phyloP scores from a whole-genome alignment of 805 yeast genomes.

The Barnettozyma sucrosica region DNA sequence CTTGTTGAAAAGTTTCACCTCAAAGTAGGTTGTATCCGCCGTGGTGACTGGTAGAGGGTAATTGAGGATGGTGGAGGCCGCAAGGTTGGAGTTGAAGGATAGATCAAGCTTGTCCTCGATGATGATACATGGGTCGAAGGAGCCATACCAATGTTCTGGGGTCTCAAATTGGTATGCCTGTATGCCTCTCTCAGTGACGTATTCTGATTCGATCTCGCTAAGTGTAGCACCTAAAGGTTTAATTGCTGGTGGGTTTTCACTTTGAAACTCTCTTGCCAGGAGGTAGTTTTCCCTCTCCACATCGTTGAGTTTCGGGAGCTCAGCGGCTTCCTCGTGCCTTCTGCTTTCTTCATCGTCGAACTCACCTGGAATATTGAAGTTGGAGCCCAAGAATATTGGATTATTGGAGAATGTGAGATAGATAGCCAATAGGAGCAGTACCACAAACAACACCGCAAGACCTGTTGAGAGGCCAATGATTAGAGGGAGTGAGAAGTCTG shows the following conservation, averaged over 20 bases:
- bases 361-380: constrained; percentile 45
- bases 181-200: constrained; percentile 75
- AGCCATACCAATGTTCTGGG: constrained; percentile 32
- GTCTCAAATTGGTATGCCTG: constrained; percentile 37
- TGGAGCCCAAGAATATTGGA: constrained; percentile 26
- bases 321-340: constrained; percentile 48
- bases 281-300: constrained; percentile 36
- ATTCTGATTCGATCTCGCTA: constrained; percentile 82
- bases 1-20: constrained; percentile 65
- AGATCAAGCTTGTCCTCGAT: constrained; percentile 62
- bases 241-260: constrained; percentile 39
- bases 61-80: constrained; percentile 26
- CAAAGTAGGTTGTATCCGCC: constrained; percentile 53
- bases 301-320: constrained; percentile 37
- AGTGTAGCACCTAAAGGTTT: constrained; percentile 33
- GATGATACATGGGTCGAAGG: constrained; percentile 37
- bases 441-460: constrained; percentile 31
- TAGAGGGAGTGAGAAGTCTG: constrained; percentile 30
- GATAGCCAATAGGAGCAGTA: constrained; percentile 25
- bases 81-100: constrained; percentile 25
- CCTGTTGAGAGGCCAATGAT: constrained; percentile 34
- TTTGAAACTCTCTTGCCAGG: constrained; percentile 33
- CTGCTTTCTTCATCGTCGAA: constrained; percentile 63
- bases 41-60: constrained; percentile 42
- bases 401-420: constrained; percentile 28